phyloP scores from a whole-genome alignment of 345 rosid genomes.

The Sisymbrium altissimum region DNA sequence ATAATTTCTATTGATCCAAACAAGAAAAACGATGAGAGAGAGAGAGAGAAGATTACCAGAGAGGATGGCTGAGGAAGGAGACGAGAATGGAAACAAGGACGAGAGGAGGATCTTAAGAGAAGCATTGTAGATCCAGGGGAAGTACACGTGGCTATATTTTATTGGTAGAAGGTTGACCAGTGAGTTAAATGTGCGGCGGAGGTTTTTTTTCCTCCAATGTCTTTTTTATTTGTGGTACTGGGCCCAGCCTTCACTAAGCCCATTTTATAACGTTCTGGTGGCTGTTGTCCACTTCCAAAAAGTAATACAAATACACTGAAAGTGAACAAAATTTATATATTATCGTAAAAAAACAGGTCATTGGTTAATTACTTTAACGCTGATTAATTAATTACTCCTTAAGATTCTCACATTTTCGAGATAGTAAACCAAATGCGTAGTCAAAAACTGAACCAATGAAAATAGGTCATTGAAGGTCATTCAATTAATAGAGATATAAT shows the following conservation, averaged over 20 bases:
- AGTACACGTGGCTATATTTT: constrained; percentile 10
- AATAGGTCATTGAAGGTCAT: too few species aligned
- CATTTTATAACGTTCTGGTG: neutral
- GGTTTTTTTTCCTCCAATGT: constrained; percentile 14
- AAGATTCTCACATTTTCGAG: too few species aligned
- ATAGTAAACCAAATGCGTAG: too few species aligned
- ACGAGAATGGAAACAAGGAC: neutral
- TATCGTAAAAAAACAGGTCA: too few species aligned
- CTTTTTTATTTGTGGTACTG: neutral
- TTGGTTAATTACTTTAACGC: too few species aligned
- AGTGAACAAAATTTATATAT: too few species aligned
- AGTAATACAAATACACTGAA: neutral
- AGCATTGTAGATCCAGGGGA: constrained; percentile 14
- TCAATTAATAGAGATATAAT: too few species aligned
- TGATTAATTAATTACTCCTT: too few species aligned
- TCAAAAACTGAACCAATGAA: too few species aligned
- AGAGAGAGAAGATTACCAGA: constrained; percentile 17
- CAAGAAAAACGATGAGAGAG: neutral
- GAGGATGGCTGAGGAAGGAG: constrained; percentile 21
- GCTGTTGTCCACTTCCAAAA: neutral
- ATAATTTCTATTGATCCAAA: neutral
- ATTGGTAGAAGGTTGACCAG: constrained; percentile 20
- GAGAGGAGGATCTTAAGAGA: constrained; percentile 9
- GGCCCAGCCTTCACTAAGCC: constrained; percentile 12
- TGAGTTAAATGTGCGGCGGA: constrained; percentile 26